phyloP scores from a whole-genome alignment of 768 basidiomycete species.

The Cystobasidium tubakii region DNA sequence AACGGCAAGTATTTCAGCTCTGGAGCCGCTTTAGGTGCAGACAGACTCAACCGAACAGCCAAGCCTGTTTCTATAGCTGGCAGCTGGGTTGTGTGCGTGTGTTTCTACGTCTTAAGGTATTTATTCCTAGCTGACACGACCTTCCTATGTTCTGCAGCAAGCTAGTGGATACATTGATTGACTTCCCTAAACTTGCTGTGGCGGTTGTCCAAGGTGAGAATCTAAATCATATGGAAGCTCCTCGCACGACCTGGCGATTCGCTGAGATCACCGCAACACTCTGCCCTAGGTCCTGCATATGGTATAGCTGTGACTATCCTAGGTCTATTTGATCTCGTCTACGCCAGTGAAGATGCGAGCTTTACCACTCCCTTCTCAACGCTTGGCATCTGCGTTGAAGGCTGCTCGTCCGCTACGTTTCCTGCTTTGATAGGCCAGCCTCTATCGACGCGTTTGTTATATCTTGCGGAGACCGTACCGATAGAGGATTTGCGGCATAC shows the following conservation, averaged over 20 bases:
- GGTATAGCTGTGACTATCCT: constrained; percentile 32
- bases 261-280: not conserved
- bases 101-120: too few relatives aligned
- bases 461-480: constrained; percentile 22
- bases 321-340: constrained; percentile 27
- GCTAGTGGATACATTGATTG: constrained; percentile 26
- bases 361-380: constrained; percentile 33
- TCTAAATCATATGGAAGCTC: not conserved
- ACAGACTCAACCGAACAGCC: not conserved
- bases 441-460: constrained; percentile 17
- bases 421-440: constrained; percentile 15
- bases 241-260: not conserved
- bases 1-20: constrained; percentile 32
- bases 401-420: constrained; percentile 24
- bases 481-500: constrained; percentile 16
- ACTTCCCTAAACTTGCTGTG: constrained; percentile 35
- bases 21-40: constrained; percentile 13
- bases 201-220: constrained; percentile 18
- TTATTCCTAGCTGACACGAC: constrained; percentile 3
- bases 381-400: constrained; percentile 25
- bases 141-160: not conserved
- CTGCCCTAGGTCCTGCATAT: constrained; percentile 25
- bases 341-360: constrained; percentile 11
- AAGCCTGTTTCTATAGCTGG: constrained; percentile 1
- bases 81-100: not conserved